phyloP scores from a whole-genome alignment of 331 rosid genomes.

The Quercus phellos region DNA sequence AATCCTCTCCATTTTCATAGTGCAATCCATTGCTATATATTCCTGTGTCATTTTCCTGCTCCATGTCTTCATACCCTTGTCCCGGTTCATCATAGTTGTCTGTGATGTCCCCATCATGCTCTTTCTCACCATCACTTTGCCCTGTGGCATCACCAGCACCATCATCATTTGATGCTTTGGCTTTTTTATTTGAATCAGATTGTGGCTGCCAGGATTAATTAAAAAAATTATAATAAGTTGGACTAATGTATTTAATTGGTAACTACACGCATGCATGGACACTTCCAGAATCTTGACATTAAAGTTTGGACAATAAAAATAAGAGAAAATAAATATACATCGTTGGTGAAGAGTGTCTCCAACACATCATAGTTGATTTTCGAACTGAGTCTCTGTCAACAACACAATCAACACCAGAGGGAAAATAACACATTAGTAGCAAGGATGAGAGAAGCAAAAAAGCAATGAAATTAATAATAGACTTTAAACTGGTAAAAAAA shows the following conservation, averaged over 20 bases:
- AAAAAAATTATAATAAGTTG: neutral
- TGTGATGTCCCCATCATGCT: constrained; percentile 19
- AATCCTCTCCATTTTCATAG: constrained; percentile 21
- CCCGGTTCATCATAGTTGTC: constrained; percentile 11
- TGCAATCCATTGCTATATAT: constrained; percentile 1
- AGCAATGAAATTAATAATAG: neutral
- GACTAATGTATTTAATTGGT: neutral
- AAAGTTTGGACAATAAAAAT: neutral
- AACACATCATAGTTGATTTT: constrained; percentile 51
- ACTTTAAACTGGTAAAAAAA: neutral
- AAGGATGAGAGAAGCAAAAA: constrained; percentile 7
- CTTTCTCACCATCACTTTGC: constrained; percentile 6
- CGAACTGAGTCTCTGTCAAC: constrained; percentile 46
- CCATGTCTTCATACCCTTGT: constrained; percentile 12
- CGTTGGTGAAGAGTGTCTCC: constrained; percentile 35
- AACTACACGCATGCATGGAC: neutral
- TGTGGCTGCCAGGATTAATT: constrained; percentile 21
- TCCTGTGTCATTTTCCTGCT: constrained; percentile 15
- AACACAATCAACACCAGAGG: constrained; percentile 12
- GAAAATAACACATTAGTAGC: neutral
- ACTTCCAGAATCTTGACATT: neutral
- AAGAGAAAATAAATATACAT: constrained; percentile 33
- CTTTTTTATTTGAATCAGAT: constrained; percentile 6
- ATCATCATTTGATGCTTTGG: constrained; percentile 29
- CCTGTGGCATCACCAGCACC: constrained; percentile 9